A percentile compares a stretch with the other conserved stretches of the same genome.
These are phyloP conservation scores for Fusarium sp. DNA, from an alignment of 2,329 filamentous ascomycete species.

Conservation along the genomic window DNA sequence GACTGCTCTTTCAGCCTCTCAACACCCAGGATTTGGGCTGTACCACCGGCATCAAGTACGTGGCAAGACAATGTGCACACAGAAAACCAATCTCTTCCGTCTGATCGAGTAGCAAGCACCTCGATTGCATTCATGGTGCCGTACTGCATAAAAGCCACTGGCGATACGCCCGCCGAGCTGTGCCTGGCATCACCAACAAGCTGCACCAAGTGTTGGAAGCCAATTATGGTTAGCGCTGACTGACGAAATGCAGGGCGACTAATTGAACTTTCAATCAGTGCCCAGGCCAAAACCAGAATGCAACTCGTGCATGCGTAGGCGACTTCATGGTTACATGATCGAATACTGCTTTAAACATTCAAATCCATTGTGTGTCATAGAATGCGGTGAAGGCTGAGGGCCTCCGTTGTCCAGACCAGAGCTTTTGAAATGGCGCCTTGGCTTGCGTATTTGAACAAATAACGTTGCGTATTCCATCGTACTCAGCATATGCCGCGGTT, in stretches of 20 bases:
- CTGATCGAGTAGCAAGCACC: no score
- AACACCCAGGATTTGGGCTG: no score
- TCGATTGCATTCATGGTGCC: no score
- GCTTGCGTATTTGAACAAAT: slow-evolving; percentile 36
- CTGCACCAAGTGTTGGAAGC: slow-evolving; percentile 2
- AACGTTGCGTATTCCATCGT: neutral
- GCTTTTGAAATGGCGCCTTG: slow-evolving; percentile 16
- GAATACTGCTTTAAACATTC: neutral
- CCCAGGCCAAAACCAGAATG: neutral
- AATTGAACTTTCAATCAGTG: neutral
- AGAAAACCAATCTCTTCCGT: no score
- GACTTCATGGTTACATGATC: slow-evolving; percentile 1
- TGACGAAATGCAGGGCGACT: neutral
- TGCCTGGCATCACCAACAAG: neutral
- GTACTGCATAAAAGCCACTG: no score
- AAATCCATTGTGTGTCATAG: slow-evolving; percentile 3
- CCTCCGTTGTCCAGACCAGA: neutral
- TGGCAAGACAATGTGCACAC: neutral
- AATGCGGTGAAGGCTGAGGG: neutral
- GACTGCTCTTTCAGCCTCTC: neutral
- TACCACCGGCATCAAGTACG: neutral
- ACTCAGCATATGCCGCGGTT: neutral
- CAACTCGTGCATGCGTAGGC: neutral
- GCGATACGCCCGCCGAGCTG: no score
- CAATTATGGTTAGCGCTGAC: slow-evolving; percentile 11